Conservation (phyloP, 2,329 filamentous ascomycete species). For the Bisporella sp. region DNA sequence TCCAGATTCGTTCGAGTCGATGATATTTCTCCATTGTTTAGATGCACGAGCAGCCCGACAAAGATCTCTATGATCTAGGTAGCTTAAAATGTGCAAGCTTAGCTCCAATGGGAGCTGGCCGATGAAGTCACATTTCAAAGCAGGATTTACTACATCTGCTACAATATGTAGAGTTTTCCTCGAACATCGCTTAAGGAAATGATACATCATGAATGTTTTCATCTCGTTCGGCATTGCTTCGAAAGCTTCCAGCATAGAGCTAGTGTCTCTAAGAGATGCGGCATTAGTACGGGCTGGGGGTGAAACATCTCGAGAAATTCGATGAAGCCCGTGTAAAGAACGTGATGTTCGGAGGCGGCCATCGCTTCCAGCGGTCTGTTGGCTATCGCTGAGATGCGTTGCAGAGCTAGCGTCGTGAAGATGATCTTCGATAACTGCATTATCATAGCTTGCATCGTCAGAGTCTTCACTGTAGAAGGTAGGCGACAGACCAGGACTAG, state of each 20-base stretch:
- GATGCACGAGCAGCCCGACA: conserved; percentile 90
- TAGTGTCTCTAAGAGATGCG: conserved; percentile 65
- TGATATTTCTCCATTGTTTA: conserved; percentile 83
- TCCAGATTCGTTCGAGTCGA: conserved; percentile 88
- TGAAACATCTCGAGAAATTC: conserved; percentile 20
- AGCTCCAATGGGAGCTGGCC: conserved; percentile 78
- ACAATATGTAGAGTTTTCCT: conserved; percentile 85
- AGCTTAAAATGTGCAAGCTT: conserved; percentile 78
- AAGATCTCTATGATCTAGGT: conserved; percentile 78
- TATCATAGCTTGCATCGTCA: conserved; percentile 46
- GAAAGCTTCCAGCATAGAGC: conserved; percentile 79
- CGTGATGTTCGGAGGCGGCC: background rate
- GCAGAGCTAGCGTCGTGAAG: conserved; percentile 28
- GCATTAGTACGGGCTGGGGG: conserved; percentile 16
- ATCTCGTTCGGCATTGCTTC: conserved; percentile 85
- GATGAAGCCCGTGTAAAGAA: conserved; percentile 14
- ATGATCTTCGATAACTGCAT: conserved; percentile 35
- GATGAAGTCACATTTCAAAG: conserved; percentile 90
- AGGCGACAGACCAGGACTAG: conserved; percentile 89
- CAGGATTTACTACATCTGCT: conserved; percentile 85
- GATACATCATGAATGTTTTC: conserved; percentile 96
- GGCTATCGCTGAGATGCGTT: conserved; percentile 22
- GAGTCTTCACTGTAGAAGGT: conserved; percentile 52
- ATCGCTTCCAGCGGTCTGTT: conserved; percentile 19
- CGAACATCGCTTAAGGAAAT: conserved; percentile 80